These are phyloP conservation scores for Hypoxylon sp. DNA, from an alignment of 2,329 filamentous ascomycete genomes.

Conservation along the genomic window DNA sequence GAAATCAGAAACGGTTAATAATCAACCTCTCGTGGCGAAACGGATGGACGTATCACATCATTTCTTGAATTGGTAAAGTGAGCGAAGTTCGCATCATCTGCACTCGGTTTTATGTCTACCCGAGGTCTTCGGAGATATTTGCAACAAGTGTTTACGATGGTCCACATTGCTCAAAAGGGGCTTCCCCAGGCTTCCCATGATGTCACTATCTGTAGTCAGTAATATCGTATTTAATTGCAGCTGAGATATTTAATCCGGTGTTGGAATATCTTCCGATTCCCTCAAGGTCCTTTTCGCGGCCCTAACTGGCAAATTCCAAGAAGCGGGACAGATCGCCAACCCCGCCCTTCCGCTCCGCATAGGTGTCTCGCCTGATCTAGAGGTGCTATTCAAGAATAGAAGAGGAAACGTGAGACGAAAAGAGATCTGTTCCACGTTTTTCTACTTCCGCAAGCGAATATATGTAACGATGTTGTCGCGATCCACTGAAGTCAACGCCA, in stretches of 20 bases:
- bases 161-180: constrained; percentile 33
- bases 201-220: constrained; percentile 29
- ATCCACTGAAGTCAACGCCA: constrained; percentile 12
- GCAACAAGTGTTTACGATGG: constrained; percentile 30
- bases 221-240: constrained; percentile 2
- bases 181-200: constrained; percentile 26
- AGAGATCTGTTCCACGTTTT: not conserved
- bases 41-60: constrained; percentile 2
- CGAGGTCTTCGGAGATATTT: constrained; percentile 35
- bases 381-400: constrained; percentile 1
- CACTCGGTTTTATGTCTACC: constrained; percentile 28
- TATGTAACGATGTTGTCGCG: constrained; percentile 17
- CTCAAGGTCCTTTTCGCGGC: constrained; percentile 2
- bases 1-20: not conserved
- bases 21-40: not conserved
- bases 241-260: constrained; percentile 21
- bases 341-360: constrained; percentile 22
- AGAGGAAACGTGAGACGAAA: not conserved
- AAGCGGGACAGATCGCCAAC: constrained; percentile 19
- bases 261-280: constrained; percentile 14
- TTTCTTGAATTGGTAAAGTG: not conserved
- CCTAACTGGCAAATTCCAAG: constrained; percentile 19
- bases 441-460: not conserved
- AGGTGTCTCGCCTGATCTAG: constrained; percentile 7
- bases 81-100: constrained; percentile 3